These are phyloP conservation scores for Metarhizium album DNA, from an alignment of 2,329 filamentous ascomycete species.

Conservation along the genomic window DNA sequence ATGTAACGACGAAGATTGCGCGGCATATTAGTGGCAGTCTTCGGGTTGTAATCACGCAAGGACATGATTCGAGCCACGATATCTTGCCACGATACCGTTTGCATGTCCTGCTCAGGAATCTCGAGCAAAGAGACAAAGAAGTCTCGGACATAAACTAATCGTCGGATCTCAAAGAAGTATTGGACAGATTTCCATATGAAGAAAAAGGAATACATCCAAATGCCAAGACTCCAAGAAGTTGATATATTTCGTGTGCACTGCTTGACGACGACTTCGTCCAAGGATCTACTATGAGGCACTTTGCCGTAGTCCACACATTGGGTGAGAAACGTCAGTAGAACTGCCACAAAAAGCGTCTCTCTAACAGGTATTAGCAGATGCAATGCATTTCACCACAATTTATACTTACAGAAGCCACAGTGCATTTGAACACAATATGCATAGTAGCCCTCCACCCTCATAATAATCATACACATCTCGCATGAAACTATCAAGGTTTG, in stretches of 20 bases:
- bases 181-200: conserved; percentile 74
- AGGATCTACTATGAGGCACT: conserved; percentile 52
- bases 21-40: conserved; percentile 52
- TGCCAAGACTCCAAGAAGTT: conserved; percentile 60
- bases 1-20: conserved; percentile 45
- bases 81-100: conserved; percentile 90
- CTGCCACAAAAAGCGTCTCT: conserved; percentile 71
- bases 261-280: conserved; percentile 48
- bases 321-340: conserved; percentile 71
- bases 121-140: conserved; percentile 77
- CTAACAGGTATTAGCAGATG: conserved; percentile 26
- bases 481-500: conserved; percentile 81
- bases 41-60: conserved; percentile 75
- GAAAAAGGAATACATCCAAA: conserved; percentile 80
- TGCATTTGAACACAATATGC: conserved; percentile 62
- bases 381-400: background rate
- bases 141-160: conserved; percentile 67
- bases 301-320: conserved; percentile 78
- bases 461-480: conserved; percentile 81
- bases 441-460: conserved; percentile 71
- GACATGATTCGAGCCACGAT: conserved; percentile 78
- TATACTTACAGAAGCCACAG: conserved; percentile 60
- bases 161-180: conserved; percentile 61
- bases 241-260: conserved; percentile 71
- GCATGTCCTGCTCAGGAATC: conserved; percentile 75